Base-by-base conservation (phyloP, 2,329 filamentous ascomycete species). In the Trichoderma citrinoviride region DNA sequence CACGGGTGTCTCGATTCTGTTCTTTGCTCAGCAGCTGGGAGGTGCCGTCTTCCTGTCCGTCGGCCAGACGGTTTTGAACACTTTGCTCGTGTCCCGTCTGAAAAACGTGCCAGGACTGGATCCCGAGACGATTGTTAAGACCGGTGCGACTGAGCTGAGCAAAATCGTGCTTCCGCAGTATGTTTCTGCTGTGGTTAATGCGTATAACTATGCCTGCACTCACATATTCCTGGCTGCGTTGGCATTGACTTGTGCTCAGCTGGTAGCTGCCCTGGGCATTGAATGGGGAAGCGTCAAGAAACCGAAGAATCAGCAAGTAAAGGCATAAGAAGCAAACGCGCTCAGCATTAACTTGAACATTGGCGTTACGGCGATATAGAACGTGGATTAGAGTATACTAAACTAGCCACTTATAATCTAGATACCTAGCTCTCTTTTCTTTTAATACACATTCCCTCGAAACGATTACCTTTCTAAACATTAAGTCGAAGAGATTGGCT, bases 271-370 rank as follows among this genome's bases (percentile, higher is more conserved):
- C 0, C 70, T 84, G 2, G 82, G 81, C 23, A 82, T 91, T 69
- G 83, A 90, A 74, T 91, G 89, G 89, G 86, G 80, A 73, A 87
- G 79, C 68, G 86, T 91, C 71, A 90, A 90, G 79, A 85, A 84
- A 70, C 62, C 29, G 5, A 70, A 71, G 66, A 49, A 41, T 4
- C 66, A 61, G 37, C 67, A 63, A 25, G 29, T 49, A 25, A 61
- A 56, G 21, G 43, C 23, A 64, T 56, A 44, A 44, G 15, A 4
- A 47, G 25, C 2, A 25, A 41, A 14, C 14, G n/a, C 23, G 14
- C 44, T 54, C 19, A 10, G 15, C 21, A n/a, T 33, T 7, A 8
- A 33, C 21, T 43, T 27, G 7, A 29, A 14, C 2, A 44, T 19
- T 12, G n/a, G 58, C 37, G 60, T 54, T 54, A 8, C 23, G 60